Percentiles rank a stretch among this genome's conserved stretches.
Conservation (phyloP, 768 basidiomycete species). For the Kwoniella dendrophila region DNA sequence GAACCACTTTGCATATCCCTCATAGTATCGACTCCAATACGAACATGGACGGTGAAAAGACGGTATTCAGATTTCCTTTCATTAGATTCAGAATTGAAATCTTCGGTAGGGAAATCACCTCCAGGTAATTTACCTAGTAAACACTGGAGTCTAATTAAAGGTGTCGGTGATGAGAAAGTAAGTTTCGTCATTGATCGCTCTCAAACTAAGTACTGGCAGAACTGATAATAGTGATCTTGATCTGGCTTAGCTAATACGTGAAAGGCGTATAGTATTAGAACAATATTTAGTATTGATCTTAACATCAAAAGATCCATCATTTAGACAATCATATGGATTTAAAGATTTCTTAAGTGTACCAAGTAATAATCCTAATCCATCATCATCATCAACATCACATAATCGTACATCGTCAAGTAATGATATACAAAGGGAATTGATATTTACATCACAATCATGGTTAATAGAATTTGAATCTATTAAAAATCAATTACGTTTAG, state of each 20-base stretch:
- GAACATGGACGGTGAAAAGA: conserved; percentile 90
- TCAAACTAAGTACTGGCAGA: not conserved
- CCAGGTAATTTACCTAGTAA: conserved; percentile 83
- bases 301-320: conserved; percentile 74
- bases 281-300: conserved; percentile 82
- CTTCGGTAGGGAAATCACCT: conserved; percentile 76
- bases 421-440: conserved; percentile 2
- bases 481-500: conserved; percentile 72
- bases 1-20: not conserved
- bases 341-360: conserved; percentile 79
- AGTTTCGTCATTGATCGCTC: no score
- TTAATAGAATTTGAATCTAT: conserved; percentile 83
- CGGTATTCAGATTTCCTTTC: conserved; percentile 94
- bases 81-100: conserved; percentile 76
- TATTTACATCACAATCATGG: conserved; percentile 67
- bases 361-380: conserved; percentile 2
- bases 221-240: not conserved
- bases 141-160: conserved; percentile 70
- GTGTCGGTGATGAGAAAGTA: conserved; percentile 60
- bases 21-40: conserved; percentile 78
- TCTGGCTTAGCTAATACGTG: conserved; percentile 63
- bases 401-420: not conserved
- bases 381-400: conserved; percentile 13
- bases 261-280: conserved; percentile 76
- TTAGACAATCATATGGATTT: conserved; percentile 78